These are phyloP conservation scores for Neocallimastix lanati DNA, from an alignment of 192 early-diverging fungal genomes.

Conservation along the genomic window DNA sequence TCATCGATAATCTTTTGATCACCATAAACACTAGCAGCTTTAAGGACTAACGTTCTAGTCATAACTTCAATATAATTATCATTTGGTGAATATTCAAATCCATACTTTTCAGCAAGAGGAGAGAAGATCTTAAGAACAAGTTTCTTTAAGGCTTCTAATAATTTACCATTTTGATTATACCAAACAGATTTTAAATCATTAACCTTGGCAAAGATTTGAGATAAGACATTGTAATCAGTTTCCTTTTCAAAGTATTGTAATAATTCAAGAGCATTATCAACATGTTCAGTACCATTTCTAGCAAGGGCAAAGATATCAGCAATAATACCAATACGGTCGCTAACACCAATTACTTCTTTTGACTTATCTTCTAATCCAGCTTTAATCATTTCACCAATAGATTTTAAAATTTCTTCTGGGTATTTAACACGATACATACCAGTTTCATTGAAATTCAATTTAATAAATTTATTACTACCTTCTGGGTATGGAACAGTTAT, in stretches of 20 bases:
- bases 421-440: conserved; percentile 73
- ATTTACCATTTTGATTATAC: not conserved
- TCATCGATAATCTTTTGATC: not conserved
- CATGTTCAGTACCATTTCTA: conserved; percentile 55
- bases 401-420: conserved; percentile 7
- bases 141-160: not conserved
- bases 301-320: conserved; percentile 65
- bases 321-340: conserved; percentile 67
- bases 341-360: conserved; percentile 9
- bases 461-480: conserved; percentile 24
- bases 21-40: not conserved
- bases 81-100: not conserved
- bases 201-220: not conserved
- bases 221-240: conserved; percentile 30
- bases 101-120: not conserved
- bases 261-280: conserved; percentile 54
- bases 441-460: conserved; percentile 65
- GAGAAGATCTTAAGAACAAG: not conserved
- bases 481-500: not conserved
- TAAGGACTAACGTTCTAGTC: not conserved
- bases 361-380: not conserved
- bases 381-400: conserved; percentile 21
- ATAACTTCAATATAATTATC: not conserved
- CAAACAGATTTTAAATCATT: not conserved
- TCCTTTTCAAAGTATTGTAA: conserved; percentile 54